phyloP scores from a whole-genome alignment of 208 protist genomes.

The Acanthamoeba triangularis region DNA sequence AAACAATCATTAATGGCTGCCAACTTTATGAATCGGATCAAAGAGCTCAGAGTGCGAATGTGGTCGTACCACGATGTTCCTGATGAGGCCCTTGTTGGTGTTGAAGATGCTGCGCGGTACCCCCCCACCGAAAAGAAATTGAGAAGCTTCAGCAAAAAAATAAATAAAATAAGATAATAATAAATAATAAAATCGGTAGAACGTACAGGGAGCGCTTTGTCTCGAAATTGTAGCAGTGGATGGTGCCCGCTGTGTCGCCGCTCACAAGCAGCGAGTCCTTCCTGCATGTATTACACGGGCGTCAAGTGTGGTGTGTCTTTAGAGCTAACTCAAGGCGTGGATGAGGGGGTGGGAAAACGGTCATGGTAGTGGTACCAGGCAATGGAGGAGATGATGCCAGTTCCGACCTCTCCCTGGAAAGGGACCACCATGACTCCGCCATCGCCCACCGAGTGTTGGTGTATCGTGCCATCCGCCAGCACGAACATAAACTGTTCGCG shows the following conservation, averaged over 20 bases:
- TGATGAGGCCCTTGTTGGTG: conserved; percentile 51
- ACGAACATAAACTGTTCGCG: conserved; percentile 62
- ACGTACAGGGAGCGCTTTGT: conserved; percentile 25
- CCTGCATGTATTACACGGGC: neutral
- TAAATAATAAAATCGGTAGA: neutral
- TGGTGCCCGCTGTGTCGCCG: conserved; percentile 45
- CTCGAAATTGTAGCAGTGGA: conserved; percentile 51
- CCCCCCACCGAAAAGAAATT: neutral
- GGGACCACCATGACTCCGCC: neutral
- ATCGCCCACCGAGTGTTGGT: conserved; percentile 11
- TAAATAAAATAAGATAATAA: neutral
- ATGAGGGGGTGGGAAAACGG: neutral
- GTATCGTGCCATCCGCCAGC: conserved; percentile 9
- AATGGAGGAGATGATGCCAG: conserved; percentile 64
- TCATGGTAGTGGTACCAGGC: neutral
- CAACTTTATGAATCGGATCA: neutral
- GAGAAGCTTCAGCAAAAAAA: neutral
- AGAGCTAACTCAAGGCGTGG: neutral
- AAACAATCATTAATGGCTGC: neutral
- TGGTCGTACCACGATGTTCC: neutral
- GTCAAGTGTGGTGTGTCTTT: neutral
- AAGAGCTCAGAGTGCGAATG: neutral
- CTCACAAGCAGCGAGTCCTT: conserved; percentile 15
- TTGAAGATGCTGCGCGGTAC: neutral
- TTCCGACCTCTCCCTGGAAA: conserved; percentile 48